Base-by-base conservation (phyloP, 2,329 filamentous ascomycete species). In the Epichloe baconii region DNA sequence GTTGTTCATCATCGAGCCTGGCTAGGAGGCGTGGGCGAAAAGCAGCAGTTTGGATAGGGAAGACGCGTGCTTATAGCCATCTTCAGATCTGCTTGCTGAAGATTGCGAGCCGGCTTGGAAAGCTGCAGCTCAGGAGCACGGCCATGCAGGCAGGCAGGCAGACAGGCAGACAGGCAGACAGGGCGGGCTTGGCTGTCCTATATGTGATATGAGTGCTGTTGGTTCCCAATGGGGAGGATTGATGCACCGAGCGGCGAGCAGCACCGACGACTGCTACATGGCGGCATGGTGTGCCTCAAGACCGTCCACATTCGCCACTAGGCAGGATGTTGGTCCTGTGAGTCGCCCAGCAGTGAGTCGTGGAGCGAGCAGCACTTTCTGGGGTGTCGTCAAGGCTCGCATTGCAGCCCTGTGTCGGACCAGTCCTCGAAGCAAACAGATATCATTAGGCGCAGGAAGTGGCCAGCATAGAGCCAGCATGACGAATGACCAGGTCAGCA, bases 1-100 rank as follows among this genome's bases (percentile, higher is more conserved):
- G 46, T 47, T 55, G 51, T 40, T 62, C 63, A 64, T 63, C 14
- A 55, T 57, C 34, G 31, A 57, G 51, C 54, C 53, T 54, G 52
- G 54, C 42, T 47, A 51, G 38, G 41, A 37, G 37, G 47, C 37
- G 42, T 48, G 21, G 40, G 40, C n/a, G 50, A 55, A 43, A 44
- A 47, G 48, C 50, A 53, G 48, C 52, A 54, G 52, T 26, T 17
- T 50, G 48, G 54, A 47, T 53, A 52, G 46, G 46, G 6, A 21
- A 23, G 35, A 23, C 6, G n/a, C 26, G 21, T 15, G 36, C 38
- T 40, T 45, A 45, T 45, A 51, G 31, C 31, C 49, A 37, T 41
- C 37, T 14, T 35, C 42, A 17, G 19, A 11, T 35, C 34, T 46
- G 42, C 14, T 34, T 46, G 34, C 41, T 43, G 41, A 43, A 43